A percentile compares a stretch with the other conserved stretches of the same genome.
phyloP scores from a whole-genome alignment of 1,139 yeast genomes.

The Yamadazyma epiphylla region DNA sequence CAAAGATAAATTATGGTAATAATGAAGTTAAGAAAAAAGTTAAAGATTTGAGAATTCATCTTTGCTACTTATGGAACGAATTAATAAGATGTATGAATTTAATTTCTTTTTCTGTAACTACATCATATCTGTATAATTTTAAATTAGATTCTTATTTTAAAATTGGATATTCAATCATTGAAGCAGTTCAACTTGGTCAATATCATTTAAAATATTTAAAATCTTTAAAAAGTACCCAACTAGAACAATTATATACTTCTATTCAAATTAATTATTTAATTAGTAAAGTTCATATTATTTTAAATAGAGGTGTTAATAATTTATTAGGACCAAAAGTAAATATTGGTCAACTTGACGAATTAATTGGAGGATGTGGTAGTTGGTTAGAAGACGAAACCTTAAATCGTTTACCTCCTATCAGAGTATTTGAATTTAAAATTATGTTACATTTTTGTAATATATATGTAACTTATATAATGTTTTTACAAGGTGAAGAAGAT shows the following conservation, averaged over 20 bases:
- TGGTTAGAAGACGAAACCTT: slow-evolving; percentile 23
- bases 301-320: slow-evolving; percentile 23
- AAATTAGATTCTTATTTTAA: slow-evolving; percentile 18
- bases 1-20: slow-evolving; percentile 18
- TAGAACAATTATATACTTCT: slow-evolving; percentile 16
- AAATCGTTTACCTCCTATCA: slow-evolving; percentile 11
- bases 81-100: slow-evolving; percentile 31
- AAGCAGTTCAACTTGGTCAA: slow-evolving; percentile 21
- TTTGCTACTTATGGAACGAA: slow-evolving; percentile 36
- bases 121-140: slow-evolving; percentile 19
- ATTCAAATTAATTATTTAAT: slow-evolving; percentile 28
- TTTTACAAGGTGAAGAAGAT: slow-evolving; percentile 35
- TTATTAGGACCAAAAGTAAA: slow-evolving; percentile 21
- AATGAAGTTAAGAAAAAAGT: slow-evolving; percentile 16
- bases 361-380: slow-evolving; percentile 23
- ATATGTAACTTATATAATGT: slow-evolving; percentile 26
- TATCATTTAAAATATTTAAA: slow-evolving; percentile 24
- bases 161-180: slow-evolving; percentile 20
- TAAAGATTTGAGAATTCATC: slow-evolving; percentile 27
- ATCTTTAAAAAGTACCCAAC: slow-evolving; percentile 14
- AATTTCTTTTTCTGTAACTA: slow-evolving; percentile 24
- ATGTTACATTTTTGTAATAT: slow-evolving; percentile 28
- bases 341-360: slow-evolving; percentile 19
- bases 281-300: slow-evolving; percentile 20
- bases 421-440: slow-evolving; percentile 24